Percentiles rank a stretch among this genome's conserved stretches.
Evolutionary conservation across 352 stramenopile genomes (phyloP).

Genomic region (Globisporangium camurandrum): DNA sequence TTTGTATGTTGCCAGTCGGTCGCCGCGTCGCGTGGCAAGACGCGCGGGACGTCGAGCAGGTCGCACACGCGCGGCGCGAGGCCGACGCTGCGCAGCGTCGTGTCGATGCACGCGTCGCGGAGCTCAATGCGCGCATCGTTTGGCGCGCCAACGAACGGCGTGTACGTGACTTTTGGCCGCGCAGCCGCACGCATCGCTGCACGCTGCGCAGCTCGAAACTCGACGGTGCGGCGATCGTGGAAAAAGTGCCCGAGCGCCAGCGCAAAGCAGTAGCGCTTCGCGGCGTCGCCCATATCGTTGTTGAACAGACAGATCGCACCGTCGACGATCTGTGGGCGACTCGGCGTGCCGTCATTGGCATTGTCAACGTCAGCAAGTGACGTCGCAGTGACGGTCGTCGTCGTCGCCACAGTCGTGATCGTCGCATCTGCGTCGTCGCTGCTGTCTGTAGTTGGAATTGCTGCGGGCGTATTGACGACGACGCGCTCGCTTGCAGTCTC

Average conservation of each 20-base stretch:
- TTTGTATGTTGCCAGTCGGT: slow-evolving; percentile 21
- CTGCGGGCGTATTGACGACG: background rate
- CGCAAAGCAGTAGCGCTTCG: slow-evolving; percentile 64
- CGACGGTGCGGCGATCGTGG: slow-evolving; percentile 30
- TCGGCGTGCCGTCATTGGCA: background rate
- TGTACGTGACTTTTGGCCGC: slow-evolving; percentile 30
- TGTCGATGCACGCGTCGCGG: slow-evolving; percentile 47
- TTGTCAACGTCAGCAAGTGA: too few species aligned
- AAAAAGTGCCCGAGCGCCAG: slow-evolving; percentile 54
- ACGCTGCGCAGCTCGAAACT: slow-evolving; percentile 30
- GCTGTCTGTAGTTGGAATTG: background rate
- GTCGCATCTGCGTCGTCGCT: background rate
- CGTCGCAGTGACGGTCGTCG: background rate
- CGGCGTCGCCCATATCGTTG: slow-evolving; percentile 28
- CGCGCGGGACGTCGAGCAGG: slow-evolving; percentile 32
- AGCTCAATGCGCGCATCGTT: slow-evolving; percentile 50
- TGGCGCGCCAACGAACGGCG: slow-evolving; percentile 35
- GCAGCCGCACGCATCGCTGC: slow-evolving; percentile 19
- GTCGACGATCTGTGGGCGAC: slow-evolving; percentile 45
- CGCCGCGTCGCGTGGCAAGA: slow-evolving; percentile 5
- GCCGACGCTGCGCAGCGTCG: slow-evolving; percentile 32
- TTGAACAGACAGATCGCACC: slow-evolving; percentile 69
- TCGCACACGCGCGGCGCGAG: slow-evolving; percentile 39
- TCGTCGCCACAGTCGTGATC: background rate
- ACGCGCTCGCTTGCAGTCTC: slow-evolving; percentile 3